These are phyloP conservation scores for Acanthamoeba culbertsoni DNA, from an alignment of 208 protist species.

Conservation along the genomic window DNA sequence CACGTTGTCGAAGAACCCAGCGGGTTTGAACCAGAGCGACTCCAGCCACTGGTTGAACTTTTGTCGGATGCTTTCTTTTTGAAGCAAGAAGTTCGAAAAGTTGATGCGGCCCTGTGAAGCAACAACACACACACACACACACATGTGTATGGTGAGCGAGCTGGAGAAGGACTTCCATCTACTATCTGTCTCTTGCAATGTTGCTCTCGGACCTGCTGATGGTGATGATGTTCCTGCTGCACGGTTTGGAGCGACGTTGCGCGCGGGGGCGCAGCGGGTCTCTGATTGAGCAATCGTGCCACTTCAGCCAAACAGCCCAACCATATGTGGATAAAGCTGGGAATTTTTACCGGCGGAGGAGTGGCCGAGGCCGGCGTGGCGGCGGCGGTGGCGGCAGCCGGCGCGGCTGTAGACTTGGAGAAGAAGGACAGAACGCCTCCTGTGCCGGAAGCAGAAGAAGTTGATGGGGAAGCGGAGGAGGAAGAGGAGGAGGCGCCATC, in stretches of 20 bases:
- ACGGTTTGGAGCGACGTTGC: too few species aligned
- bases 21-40: conserved; percentile 10
- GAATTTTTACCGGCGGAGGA: not conserved
- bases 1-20: conserved; percentile 9
- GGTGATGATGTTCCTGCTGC: too few species aligned
- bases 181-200: too few species aligned
- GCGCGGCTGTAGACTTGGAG: not conserved
- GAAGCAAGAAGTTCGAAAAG: not conserved
- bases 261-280: too few species aligned
- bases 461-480: too few species aligned
- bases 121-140: not conserved
- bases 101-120: not conserved
- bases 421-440: not conserved
- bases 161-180: too few species aligned
- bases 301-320: not conserved
- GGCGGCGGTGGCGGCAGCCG: not conserved
- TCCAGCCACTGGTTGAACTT: not conserved
- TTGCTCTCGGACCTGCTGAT: too few species aligned
- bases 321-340: not conserved
- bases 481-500: not conserved
- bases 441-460: not conserved
- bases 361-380: not conserved
- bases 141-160: not conserved
- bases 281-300: not conserved
- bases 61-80: not conserved